Evolutionary conservation across 768 basidiomycete genomes (phyloP).

Genomic region (Auricularia sp.): DNA sequence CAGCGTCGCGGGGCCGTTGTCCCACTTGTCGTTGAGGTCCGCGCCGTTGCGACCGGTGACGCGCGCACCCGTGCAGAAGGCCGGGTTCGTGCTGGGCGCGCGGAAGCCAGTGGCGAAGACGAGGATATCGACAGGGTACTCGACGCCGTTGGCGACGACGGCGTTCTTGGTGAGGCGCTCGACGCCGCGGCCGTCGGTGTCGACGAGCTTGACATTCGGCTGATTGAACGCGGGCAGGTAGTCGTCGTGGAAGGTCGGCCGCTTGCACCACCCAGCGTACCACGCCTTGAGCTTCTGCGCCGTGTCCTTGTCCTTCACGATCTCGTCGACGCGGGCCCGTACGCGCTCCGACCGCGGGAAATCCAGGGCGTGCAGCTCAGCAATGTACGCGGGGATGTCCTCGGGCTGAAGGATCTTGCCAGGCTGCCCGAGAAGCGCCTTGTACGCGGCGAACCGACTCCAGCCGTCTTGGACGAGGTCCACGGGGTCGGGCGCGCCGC

Average conservation of each 20-base stretch:
- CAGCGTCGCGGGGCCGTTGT: not conserved
- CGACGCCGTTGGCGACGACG: not conserved
- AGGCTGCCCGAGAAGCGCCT: not conserved
- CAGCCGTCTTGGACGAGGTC: not conserved
- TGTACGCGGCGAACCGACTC: not conserved
- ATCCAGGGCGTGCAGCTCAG: not conserved
- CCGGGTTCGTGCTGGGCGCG: not conserved
- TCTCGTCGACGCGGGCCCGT: not conserved
- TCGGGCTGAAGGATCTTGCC: not conserved
- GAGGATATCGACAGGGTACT: constrained; percentile 1
- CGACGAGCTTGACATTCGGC: constrained; percentile 4
- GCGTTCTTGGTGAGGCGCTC: not conserved
- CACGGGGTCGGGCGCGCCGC: not conserved
- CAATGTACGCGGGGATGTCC: not conserved
- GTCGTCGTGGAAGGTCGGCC: constrained; percentile 4
- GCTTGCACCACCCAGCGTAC: constrained; percentile 5
- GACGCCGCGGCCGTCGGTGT: not conserved
- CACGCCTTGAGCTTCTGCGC: not conserved
- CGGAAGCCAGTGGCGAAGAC: constrained; percentile 1
- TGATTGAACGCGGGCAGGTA: constrained; percentile 3
- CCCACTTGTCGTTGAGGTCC: not conserved
- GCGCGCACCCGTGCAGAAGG: not conserved
- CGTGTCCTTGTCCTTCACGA: not conserved
- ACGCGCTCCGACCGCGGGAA: not conserved
- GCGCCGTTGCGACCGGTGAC: not conserved